Evolutionary conservation across 2,329 filamentous ascomycete species (phyloP), one percentile per base, ranked within the genome.

Genomic region (Fusarium annulatum): DNA sequence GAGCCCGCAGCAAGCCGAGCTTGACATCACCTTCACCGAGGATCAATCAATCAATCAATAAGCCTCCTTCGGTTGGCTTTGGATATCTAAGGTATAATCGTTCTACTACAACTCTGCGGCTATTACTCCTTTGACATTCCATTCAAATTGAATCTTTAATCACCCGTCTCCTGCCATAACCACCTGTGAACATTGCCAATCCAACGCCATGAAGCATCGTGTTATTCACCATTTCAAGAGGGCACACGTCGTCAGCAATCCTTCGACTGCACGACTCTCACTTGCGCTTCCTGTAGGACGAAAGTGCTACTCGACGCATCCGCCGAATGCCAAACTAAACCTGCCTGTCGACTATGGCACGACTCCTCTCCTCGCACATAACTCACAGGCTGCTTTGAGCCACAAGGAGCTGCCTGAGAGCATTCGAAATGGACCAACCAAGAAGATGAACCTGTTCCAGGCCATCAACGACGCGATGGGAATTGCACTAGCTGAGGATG

Each of bases 371-470:
- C 88, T 99, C 34, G 89, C 94, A 65, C 96, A 98, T 80, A 93
- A 90, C 30, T 88, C 95, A 4, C 91, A 93, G 74, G 85, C 90
- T 3, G 90, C 94, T 12, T 88, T 97, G 23, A 84, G 87, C 53
- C 92, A 92, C 79, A 86, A 89, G 9, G 94, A 97, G 79, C 89
- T 98, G 9, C 87, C 94, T 0, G 80, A 86, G 38, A 86, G 91
- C 26, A 86, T 90, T 36, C 89, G 88, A 73, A 90, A 90, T 80
- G 90, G 91, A 51, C 88, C 91, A 2, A 96, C 94, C 6, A 94
- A 94, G 81, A 93, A 94, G 75, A 93, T 97, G 88, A 98, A 98
- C 83, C 88, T 98, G 42, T 98, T 96, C 85, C 94, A 97, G 81
- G 92, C 96, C 57, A 91, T 99, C 85, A 98, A 98, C 81, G 91